phyloP scores from a whole-genome alignment of 495 filamentous ascomycete genomes.

The Glonium stellatum region DNA sequence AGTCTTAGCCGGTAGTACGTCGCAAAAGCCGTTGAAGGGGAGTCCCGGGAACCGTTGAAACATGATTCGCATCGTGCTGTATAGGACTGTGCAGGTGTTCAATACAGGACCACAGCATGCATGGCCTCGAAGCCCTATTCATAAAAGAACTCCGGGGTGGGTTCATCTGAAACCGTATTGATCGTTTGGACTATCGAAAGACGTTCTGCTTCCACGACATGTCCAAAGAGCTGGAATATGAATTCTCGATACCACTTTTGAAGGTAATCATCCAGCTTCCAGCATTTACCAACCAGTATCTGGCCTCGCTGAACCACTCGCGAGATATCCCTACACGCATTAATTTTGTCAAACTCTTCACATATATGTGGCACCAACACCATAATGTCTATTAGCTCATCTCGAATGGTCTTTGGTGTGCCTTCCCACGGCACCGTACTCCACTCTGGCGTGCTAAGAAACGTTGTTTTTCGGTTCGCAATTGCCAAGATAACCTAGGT shows the following conservation, averaged over 20 bases:
- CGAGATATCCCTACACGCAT: background rate
- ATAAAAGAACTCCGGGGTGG: background rate
- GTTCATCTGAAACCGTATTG: background rate
- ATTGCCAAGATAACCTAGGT: slow-evolving; percentile 11
- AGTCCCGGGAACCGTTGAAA: background rate
- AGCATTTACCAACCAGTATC: slow-evolving; percentile 4
- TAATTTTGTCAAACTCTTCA: slow-evolving; percentile 11
- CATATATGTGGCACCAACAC: slow-evolving; percentile 5
- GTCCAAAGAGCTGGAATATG: background rate
- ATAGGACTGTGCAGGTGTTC: slow-evolving; percentile 7
- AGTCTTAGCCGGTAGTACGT: background rate
- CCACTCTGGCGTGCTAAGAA: slow-evolving; percentile 10
- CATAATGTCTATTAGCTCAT: slow-evolving; percentile 8
- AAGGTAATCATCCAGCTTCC: slow-evolving; percentile 9
- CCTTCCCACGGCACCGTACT: slow-evolving; percentile 8
- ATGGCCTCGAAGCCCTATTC: background rate
- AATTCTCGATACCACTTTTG: slow-evolving; percentile 9
- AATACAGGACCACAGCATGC: slow-evolving; percentile 9
- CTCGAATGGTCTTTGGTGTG: background rate
- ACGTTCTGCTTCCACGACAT: background rate
- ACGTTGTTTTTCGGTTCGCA: slow-evolving; percentile 5
- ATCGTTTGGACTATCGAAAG: background rate
- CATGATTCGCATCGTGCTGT: background rate
- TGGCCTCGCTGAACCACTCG: background rate
- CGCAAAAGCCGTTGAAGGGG: background rate